Evolutionary conservation across 2,329 filamentous ascomycete species (phyloP).

Genomic region (Pestalotiopsis sp.): DNA sequence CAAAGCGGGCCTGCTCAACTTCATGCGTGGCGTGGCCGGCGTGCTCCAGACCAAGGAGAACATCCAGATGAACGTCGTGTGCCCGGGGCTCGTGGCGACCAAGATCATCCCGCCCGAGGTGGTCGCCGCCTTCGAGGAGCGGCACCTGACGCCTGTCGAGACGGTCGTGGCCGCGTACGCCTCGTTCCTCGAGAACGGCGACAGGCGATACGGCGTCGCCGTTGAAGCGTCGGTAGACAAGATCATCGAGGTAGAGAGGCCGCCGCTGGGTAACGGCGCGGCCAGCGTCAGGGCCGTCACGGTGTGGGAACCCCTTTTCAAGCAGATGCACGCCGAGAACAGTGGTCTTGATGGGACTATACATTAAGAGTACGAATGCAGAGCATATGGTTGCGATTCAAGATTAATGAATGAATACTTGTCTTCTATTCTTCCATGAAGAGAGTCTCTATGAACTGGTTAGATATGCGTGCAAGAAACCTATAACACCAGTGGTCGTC

Average conservation of each 20-base stretch:
- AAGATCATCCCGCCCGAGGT: slow-evolving; percentile 46
- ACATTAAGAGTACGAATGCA: slow-evolving; percentile 18
- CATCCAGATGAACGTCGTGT: slow-evolving; percentile 50
- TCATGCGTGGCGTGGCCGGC: slow-evolving; percentile 40
- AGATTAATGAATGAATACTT: too few relatives aligned
- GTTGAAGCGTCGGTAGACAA: slow-evolving; percentile 48
- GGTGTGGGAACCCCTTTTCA: slow-evolving; percentile 52
- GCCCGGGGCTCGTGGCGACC: slow-evolving; percentile 50
- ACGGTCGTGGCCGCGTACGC: slow-evolving; percentile 50
- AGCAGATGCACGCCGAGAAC: slow-evolving; percentile 44
- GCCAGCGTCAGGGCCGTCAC: slow-evolving; percentile 44
- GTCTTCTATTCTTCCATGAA: too few relatives aligned
- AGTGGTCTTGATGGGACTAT: slow-evolving; percentile 43
- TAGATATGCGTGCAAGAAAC: too few relatives aligned
- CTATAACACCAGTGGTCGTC: too few relatives aligned
- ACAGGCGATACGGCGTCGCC: slow-evolving; percentile 41
- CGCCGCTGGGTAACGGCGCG: slow-evolving; percentile 42
- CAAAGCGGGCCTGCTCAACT: slow-evolving; percentile 49
- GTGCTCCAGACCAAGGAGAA: slow-evolving; percentile 47
- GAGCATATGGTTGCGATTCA: too few relatives aligned
- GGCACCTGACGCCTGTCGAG: slow-evolving; percentile 41
- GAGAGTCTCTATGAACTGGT: too few relatives aligned
- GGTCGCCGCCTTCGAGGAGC: slow-evolving; percentile 41
- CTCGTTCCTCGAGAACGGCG: slow-evolving; percentile 44
- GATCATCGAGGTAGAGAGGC: slow-evolving; percentile 8